phyloP scores from a whole-genome alignment of 1,139 yeast genomes.

The Yamadazyma pseudoaaseri region DNA sequence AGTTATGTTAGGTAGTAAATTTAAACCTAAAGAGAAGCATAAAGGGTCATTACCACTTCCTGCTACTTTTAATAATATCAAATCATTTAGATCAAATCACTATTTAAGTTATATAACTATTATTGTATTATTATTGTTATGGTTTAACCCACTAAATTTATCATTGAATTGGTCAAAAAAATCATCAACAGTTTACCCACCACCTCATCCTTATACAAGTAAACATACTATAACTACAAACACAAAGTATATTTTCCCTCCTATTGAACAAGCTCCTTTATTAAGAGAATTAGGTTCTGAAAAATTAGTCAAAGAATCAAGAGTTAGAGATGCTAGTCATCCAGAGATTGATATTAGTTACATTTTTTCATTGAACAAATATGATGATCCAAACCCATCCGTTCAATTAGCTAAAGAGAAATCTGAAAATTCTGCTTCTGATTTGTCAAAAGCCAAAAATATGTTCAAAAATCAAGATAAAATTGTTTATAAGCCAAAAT shows the following conservation, averaged over 20 bases:
- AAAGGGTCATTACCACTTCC: slow-evolving; percentile 32
- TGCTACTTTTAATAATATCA: slow-evolving; percentile 24
- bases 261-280: slow-evolving; percentile 61
- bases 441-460: slow-evolving; percentile 49
- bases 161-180: slow-evolving; percentile 9
- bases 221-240: slow-evolving; percentile 39
- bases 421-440: slow-evolving; percentile 35
- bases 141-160: slow-evolving; percentile 23
- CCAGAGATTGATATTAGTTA: slow-evolving; percentile 36
- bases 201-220: slow-evolving; percentile 36
- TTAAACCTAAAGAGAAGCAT: slow-evolving; percentile 15
- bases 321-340: slow-evolving; percentile 36
- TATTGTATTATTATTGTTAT: slow-evolving; percentile 21
- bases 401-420: slow-evolving; percentile 38
- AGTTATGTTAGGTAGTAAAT: slow-evolving; percentile 6
- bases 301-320: slow-evolving; percentile 45
- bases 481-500: slow-evolving; percentile 48
- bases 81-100: slow-evolving; percentile 17
- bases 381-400: slow-evolving; percentile 45
- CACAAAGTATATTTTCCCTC: slow-evolving; percentile 61
- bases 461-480: slow-evolving; percentile 66
- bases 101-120: slow-evolving; percentile 17
- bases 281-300: slow-evolving; percentile 55
- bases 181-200: slow-evolving; percentile 22
- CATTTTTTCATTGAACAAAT: slow-evolving; percentile 38